These are phyloP conservation scores for Penicillium chermesinum DNA, from an alignment of 495 filamentous ascomycete species.

Conservation along the genomic window DNA sequence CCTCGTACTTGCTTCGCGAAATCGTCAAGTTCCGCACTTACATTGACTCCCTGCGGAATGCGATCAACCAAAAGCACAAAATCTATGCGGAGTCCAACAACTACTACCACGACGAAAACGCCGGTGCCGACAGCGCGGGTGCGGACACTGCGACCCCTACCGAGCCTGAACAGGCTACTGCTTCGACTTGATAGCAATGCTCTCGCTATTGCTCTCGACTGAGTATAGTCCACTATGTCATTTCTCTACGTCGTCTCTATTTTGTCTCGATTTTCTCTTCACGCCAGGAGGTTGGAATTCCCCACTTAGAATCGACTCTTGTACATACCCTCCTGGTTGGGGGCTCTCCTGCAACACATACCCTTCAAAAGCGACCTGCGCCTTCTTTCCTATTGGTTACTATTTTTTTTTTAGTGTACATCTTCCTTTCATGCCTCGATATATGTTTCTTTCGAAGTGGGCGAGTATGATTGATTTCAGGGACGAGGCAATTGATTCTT, in stretches of 20 bases:
- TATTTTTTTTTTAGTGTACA: conserved; percentile 1
- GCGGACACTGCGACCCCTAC: no score
- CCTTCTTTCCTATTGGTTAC: conserved; percentile 7
- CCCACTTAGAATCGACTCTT: no score
- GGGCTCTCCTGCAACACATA: conserved; percentile 5
- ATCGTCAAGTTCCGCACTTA: conserved; percentile 96
- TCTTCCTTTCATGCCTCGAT: no score
- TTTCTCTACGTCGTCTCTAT: not conserved
- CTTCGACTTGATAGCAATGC: not conserved
- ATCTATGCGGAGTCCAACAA: conserved; percentile 36
- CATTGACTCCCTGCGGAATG: conserved; percentile 69
- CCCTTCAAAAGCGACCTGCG: conserved; percentile 10
- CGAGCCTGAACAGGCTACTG: conserved; percentile 1
- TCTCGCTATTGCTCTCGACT: no score
- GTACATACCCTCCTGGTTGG: conserved; percentile 16
- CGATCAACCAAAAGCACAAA: conserved; percentile 52
- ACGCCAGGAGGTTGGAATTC: no score
- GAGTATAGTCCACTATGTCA: not conserved
- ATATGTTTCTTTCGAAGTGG: conserved; percentile 8
- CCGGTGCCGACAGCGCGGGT: no score
- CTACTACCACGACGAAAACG: no score
- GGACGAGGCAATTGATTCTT: conserved; percentile 23
- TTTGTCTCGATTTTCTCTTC: no score
- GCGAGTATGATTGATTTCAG: conserved; percentile 15
- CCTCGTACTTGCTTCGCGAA: conserved; percentile 83